Evolutionary conservation across 192 early-diverging fungal genomes (phyloP).

Genomic region (Rhizoclosmatium globosum): DNA sequence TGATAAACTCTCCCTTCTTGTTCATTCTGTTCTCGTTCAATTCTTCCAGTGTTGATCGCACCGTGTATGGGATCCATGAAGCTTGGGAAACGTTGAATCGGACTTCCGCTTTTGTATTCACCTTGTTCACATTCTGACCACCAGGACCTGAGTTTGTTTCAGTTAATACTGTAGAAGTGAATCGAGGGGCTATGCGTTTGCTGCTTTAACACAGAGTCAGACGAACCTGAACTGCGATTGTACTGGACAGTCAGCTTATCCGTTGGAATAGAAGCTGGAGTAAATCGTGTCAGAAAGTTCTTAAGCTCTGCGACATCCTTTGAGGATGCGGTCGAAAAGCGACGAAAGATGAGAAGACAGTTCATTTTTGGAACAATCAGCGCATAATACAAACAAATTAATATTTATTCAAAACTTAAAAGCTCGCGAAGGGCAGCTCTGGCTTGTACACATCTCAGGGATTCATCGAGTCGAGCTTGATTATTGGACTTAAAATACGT

Average conservation of each 20-base stretch:
- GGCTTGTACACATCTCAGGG: conserved; percentile 36
- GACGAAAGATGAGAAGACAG: no score
- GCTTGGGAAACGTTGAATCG: conserved; percentile 37
- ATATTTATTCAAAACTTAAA: conserved; percentile 3
- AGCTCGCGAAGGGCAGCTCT: conserved; percentile 19
- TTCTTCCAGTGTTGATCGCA: not conserved
- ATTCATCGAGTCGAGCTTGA: conserved; percentile 39
- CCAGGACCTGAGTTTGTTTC: conserved; percentile 27
- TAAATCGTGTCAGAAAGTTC: not conserved
- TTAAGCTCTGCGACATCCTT: not conserved
- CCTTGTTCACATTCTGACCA: conserved; percentile 53
- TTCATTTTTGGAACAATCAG: no score
- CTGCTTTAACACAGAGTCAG: no score
- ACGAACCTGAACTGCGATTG: not conserved
- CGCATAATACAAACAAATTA: not conserved
- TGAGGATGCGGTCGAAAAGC: no score
- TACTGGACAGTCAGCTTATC: not conserved
- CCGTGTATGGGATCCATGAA: conserved; percentile 31
- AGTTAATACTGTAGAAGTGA: no score
- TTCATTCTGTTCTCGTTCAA: conserved; percentile 10
- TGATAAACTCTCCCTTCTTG: conserved; percentile 39
- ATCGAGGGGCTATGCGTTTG: no score
- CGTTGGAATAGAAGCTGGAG: conserved; percentile 6
- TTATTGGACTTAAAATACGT: conserved; percentile 14
- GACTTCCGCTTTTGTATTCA: conserved; percentile 46